Conservation (phyloP, 2,329 filamentous ascomycete species). For the Rosellinia necatrix region DNA sequence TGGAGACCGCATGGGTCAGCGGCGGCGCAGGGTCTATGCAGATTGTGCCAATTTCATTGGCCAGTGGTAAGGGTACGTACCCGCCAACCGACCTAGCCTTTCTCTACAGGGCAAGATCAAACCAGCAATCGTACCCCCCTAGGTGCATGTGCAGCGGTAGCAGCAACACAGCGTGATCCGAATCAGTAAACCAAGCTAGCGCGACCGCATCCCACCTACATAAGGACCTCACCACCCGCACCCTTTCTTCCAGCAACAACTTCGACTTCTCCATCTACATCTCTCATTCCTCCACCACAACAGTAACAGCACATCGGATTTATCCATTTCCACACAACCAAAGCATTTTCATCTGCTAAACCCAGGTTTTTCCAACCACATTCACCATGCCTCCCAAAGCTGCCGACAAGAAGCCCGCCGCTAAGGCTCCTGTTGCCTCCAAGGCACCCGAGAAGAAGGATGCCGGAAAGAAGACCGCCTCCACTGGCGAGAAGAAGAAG, state of each 20-base stretch:
- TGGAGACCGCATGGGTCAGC: conserved; percentile 9
- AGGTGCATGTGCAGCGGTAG: conserved; percentile 13
- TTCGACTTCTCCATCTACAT: conserved; percentile 44
- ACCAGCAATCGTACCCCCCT: conserved; percentile 17
- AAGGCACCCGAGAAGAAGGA: conserved; percentile 94
- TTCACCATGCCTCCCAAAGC: conserved; percentile 94
- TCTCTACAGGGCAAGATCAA: conserved; percentile 32
- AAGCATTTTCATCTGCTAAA: conserved; percentile 25
- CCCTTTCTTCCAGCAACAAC: conserved; percentile 52
- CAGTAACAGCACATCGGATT: conserved; percentile 31
- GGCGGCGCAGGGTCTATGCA: conserved; percentile 21
- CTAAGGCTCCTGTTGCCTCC: conserved; percentile 84
- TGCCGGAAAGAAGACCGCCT: conserved; percentile 98
- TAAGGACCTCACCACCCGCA: conserved; percentile 59
- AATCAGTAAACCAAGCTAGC: conserved; percentile 64
- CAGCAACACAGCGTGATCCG: conserved; percentile 29
- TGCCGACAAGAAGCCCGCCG: conserved; percentile 97
- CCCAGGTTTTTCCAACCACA: conserved; percentile 26
- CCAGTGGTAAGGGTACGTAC: background rate
- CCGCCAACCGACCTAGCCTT: conserved; percentile 12
- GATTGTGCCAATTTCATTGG: conserved; percentile 14
- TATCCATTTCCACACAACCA: conserved; percentile 32
- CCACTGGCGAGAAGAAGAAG: conserved; percentile 99
- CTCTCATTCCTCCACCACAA: conserved; percentile 39
- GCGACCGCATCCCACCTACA: conserved; percentile 63